Evolutionary conservation across 495 filamentous ascomycete genomes (phyloP), one percentile per base, ranked within the genome.

Genomic region (Penicillium daleae): DNA sequence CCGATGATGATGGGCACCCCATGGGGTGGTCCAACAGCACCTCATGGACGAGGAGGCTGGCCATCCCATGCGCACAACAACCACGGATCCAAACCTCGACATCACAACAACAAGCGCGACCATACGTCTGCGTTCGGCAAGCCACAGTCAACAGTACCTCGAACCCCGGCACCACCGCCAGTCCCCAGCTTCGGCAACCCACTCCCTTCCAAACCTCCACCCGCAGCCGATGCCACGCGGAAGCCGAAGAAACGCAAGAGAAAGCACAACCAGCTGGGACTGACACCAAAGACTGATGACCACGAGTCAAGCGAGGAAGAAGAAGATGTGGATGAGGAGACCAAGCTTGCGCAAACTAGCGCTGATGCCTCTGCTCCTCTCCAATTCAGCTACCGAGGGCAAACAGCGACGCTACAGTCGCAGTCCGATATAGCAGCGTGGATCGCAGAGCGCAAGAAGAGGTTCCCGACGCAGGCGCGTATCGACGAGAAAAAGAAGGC

Each of bases 381-480:
- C 19, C 76, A 81, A 59, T 75, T 85, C 56, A 77, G 76, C 4
- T 82, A 74, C 60, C 73, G 67, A 29, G 76, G 78, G 52, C 70
- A 67, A 21, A 84, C 77, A 1, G 68, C 78, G 5, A 80, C 66
- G 0, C 62, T 79, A 44, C 76, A 89, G 78, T 72, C 85, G 74
- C 71, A 83, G 4, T 76, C 84, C n/a, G 92, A 96, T 59, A 82
- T 96, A 58, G 83, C 84, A 13, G 85, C 87, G 21, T 97, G 91
- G 90, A 87, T 96, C 58, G 86, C 85, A 42, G 92, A 95, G 71
- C 87, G 93, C 24, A 88, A 84, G 67, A 89, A 87, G 65, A 86
- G 86, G 19, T 97, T 82, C 70, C 93, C 93, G 4, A 96, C 92
- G 0, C 83, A 86, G 72, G 84, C 85, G 57, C 85, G 88, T 48